phyloP scores from a whole-genome alignment of 768 basidiomycete species.

The Trametes cinnabarina region DNA sequence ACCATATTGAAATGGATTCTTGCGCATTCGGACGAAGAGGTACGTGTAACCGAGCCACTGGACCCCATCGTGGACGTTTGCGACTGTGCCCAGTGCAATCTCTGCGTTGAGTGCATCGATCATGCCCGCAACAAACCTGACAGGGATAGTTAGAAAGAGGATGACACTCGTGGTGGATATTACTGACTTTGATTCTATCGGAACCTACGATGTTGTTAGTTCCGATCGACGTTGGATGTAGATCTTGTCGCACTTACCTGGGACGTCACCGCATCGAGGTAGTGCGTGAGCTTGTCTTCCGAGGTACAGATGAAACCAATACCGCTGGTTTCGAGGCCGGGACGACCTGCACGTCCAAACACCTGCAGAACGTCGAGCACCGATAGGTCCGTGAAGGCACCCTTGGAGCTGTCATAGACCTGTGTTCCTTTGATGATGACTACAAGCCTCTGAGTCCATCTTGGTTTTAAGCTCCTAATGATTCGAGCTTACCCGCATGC shows the following conservation, averaged over 20 bases:
- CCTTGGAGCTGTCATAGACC: constrained; percentile 88
- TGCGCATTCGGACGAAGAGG: constrained; percentile 90
- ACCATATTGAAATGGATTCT: constrained; percentile 90
- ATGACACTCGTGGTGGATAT: neutral
- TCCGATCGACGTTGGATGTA: neutral
- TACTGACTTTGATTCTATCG: constrained; percentile 92
- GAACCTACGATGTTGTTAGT: constrained; percentile 50
- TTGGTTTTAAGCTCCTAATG: neutral
- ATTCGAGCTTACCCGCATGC: constrained; percentile 69
- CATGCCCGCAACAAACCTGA: constrained; percentile 76
- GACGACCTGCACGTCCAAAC: constrained; percentile 93
- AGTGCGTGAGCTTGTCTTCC: constrained; percentile 88
- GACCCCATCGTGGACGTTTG: constrained; percentile 80
- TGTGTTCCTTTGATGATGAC: constrained; percentile 98
- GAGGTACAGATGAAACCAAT: constrained; percentile 97
- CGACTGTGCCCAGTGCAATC: constrained; percentile 90
- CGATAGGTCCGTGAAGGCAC: constrained; percentile 88
- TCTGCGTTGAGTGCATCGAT: constrained; percentile 94
- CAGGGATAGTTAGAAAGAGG: neutral
- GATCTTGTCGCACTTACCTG: constrained; percentile 58
- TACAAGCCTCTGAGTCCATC: constrained; percentile 25
- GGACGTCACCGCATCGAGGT: constrained; percentile 82
- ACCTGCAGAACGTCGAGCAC: constrained; percentile 96
- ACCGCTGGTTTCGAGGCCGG: constrained; percentile 85
- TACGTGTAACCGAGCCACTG: constrained; percentile 98